phyloP scores from a whole-genome alignment of 441 rosid species.

The Euphorbia celastroides region DNA sequence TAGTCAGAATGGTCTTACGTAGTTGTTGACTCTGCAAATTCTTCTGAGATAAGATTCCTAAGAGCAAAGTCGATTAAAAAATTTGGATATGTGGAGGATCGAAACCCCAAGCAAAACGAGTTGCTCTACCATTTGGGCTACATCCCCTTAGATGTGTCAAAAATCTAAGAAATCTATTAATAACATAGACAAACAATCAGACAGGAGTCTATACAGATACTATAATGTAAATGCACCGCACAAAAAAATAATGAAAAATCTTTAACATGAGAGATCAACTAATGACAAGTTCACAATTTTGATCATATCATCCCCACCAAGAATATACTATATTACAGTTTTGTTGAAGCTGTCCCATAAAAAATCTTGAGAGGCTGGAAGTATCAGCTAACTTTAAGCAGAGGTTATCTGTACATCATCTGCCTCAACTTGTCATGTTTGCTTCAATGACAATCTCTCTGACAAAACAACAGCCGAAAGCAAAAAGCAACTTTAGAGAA shows the following conservation, averaged over 20 bases:
- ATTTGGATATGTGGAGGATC: too few relatives aligned
- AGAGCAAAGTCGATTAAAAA: too few relatives aligned
- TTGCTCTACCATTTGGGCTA: conserved; percentile 99
- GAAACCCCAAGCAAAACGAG: conserved; percentile 99
- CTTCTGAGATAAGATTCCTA: too few relatives aligned
- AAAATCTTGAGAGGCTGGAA: not conserved
- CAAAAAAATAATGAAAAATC: not conserved
- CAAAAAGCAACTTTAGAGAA: not conserved
- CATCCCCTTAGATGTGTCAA: conserved; percentile 52
- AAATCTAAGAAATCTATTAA: too few relatives aligned
- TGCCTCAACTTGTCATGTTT: conserved; percentile 12
- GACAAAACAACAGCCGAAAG: too few relatives aligned
- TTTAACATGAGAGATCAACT: too few relatives aligned
- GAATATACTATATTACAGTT: not conserved
- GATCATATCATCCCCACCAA: not conserved
- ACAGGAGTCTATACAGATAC: too few relatives aligned
- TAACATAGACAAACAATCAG: too few relatives aligned
- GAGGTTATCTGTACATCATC: not conserved
- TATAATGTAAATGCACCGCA: not conserved
- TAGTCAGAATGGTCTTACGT: too few relatives aligned
- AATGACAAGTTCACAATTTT: not conserved
- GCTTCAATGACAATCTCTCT: conserved; percentile 49
- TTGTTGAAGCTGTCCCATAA: not conserved
- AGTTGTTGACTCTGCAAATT: too few relatives aligned
- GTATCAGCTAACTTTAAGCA: not conserved